Percentiles rank a stretch among this genome's conserved stretches.
These are phyloP conservation scores for Hyaloperonospora arabidopsidis DNA, from an alignment of 352 stramenopile genomes.

Conservation along the genomic window DNA sequence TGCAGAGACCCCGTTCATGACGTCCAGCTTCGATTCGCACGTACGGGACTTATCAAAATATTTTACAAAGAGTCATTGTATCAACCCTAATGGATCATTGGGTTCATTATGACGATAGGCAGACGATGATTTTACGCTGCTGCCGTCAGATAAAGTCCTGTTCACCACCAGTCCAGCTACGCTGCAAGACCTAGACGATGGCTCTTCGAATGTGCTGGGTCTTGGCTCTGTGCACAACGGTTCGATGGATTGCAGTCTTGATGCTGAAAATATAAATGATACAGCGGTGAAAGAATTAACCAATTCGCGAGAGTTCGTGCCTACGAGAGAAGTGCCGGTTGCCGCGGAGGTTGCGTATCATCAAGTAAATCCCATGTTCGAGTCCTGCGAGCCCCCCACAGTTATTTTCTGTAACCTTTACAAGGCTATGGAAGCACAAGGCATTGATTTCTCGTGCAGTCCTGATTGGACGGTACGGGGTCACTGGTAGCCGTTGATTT, in stretches of 20 bases:
- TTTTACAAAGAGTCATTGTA: constrained; percentile 2
- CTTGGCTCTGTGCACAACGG: constrained; percentile 14
- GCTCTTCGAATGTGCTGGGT: constrained; percentile 15
- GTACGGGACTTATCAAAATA: constrained; percentile 18
- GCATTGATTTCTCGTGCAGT: constrained; percentile 46
- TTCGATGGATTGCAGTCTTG: constrained; percentile 22
- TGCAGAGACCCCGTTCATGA: constrained; percentile 46
- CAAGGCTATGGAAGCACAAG: constrained; percentile 31
- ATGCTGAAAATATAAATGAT: constrained; percentile 11
- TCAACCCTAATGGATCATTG: constrained; percentile 7
- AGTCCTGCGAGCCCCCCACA: constrained; percentile 41
- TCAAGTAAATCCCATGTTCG: constrained; percentile 68
- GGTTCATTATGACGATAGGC: constrained; percentile 8
- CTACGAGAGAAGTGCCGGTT: constrained; percentile 46
- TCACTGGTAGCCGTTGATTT: too few species aligned
- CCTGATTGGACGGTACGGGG: constrained; percentile 56
- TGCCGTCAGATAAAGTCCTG: constrained; percentile 25
- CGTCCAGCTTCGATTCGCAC: constrained; percentile 49
- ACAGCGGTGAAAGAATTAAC: neutral
- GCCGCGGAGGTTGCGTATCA: constrained; percentile 40
- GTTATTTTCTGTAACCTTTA: constrained; percentile 52
- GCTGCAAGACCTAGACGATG: constrained; percentile 34
- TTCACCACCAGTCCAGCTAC: constrained; percentile 29
- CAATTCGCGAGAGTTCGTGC: constrained; percentile 24
- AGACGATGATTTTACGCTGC: constrained; percentile 26